phyloP scores from a whole-genome alignment of 179 eudicot species.

The Corrigiola litoralis region DNA sequence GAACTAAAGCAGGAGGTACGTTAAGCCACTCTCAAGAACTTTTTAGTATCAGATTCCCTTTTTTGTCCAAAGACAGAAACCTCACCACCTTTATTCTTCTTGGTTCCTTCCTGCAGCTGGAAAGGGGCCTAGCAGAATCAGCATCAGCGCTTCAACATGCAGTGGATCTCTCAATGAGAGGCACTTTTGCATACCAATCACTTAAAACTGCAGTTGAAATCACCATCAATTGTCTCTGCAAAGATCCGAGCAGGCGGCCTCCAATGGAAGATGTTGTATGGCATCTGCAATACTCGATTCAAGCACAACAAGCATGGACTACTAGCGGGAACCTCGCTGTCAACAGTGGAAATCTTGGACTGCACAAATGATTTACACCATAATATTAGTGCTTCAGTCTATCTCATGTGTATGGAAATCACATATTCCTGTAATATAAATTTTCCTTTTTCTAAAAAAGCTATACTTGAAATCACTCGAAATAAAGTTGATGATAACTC shows the following conservation, averaged over 20 bases:
- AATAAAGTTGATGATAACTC: no score
- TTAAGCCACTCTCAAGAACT: background rate
- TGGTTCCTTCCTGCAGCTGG: constrained; percentile 42
- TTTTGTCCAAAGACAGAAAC: constrained; percentile 1
- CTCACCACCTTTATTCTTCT: background rate
- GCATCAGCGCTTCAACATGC: constrained; percentile 53
- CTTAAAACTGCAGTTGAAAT: constrained; percentile 65
- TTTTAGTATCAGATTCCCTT: background rate
- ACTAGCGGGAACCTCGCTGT: constrained; percentile 52
- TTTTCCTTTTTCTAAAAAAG: background rate
- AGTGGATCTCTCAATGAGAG: constrained; percentile 58
- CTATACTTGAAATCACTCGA: background rate
- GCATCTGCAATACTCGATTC: constrained; percentile 89
- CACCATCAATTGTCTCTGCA: constrained; percentile 57
- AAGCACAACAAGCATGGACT: constrained; percentile 89
- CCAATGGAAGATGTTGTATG: constrained; percentile 86
- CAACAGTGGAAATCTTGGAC: constrained; percentile 67
- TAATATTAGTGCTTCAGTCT: background rate
- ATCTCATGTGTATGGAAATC: constrained; percentile 1
- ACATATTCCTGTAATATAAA: constrained; percentile 20
- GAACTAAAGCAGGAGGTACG: constrained; percentile 66
- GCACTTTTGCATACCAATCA: constrained; percentile 79
- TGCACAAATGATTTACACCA: constrained; percentile 21
- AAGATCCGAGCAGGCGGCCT: constrained; percentile 63
- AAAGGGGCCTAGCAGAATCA: constrained; percentile 62